Conservation (phyloP, 257 asterid species). For the Solanum corneliomulleri region DNA sequence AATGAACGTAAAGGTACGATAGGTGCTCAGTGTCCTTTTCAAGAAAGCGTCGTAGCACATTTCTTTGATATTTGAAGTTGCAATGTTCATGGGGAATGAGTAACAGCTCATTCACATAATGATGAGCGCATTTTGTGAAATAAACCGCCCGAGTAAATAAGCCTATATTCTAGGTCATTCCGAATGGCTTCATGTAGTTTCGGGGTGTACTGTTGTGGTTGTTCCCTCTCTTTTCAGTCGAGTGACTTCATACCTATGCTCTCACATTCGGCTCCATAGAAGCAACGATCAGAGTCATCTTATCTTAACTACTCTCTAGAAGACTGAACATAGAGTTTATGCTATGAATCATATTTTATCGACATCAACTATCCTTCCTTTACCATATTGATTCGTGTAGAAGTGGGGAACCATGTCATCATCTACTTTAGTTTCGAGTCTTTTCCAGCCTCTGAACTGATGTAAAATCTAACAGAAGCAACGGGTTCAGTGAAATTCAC, state of each 20-base stretch:
- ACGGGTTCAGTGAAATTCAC: background rate
- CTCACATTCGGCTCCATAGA: background rate
- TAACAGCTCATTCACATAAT: background rate
- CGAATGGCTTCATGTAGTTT: background rate
- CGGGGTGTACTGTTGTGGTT: background rate
- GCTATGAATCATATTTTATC: background rate
- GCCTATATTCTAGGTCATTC: background rate
- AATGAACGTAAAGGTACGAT: constrained; percentile 53
- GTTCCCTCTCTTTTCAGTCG: background rate
- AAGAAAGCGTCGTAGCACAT: background rate
- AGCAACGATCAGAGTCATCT: background rate
- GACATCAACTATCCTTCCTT: background rate
- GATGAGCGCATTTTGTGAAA: background rate
- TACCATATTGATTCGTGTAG: background rate
- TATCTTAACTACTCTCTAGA: background rate
- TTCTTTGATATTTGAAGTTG: background rate
- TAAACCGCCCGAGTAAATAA: background rate
- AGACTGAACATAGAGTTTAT: background rate
- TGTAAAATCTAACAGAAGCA: background rate
- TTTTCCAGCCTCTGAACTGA: background rate
- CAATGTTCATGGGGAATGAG: background rate
- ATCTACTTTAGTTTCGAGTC: background rate
- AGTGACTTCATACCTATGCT: background rate
- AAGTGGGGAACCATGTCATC: background rate
- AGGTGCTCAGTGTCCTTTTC: background rate